Percentiles rank a stretch among this genome's conserved stretches.
Conservation (phyloP, 768 basidiomycete genomes). For the Pleurotus ostreatus region DNA sequence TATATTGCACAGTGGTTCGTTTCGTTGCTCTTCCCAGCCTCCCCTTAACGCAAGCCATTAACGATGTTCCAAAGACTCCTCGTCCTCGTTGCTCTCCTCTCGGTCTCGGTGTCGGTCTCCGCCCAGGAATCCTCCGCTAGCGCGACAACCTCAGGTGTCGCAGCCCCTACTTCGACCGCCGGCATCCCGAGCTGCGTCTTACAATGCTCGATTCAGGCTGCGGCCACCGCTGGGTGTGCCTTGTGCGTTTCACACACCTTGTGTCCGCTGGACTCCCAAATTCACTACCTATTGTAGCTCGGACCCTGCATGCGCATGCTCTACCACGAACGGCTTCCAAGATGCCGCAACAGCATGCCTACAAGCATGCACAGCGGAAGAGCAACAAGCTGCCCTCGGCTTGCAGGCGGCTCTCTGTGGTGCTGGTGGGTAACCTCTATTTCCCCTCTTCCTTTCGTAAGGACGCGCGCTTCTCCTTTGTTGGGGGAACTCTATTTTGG, state of each 20-base stretch:
- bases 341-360: background rate
- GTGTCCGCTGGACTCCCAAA: too few relatives aligned
- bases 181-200: background rate
- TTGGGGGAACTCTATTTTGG: background rate
- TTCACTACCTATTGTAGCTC: background rate
- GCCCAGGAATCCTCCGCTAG: background rate
- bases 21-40: background rate
- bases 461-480: background rate
- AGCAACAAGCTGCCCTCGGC: slow-evolving; percentile 3
- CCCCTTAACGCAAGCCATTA: background rate
- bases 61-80: background rate
- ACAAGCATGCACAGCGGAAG: background rate
- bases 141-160: background rate
- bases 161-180: background rate
- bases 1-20: background rate
- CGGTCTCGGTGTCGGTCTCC: background rate
- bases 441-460: background rate
- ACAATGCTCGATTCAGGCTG: background rate
- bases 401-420: slow-evolving; percentile 1
- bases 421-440: background rate
- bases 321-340: background rate
- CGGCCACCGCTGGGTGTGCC: background rate
- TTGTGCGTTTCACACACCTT: background rate
- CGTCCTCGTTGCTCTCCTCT: background rate
- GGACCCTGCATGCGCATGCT: slow-evolving; percentile 2